Conservation (phyloP, 306 rosid species). For the Quercus wislizeni region DNA sequence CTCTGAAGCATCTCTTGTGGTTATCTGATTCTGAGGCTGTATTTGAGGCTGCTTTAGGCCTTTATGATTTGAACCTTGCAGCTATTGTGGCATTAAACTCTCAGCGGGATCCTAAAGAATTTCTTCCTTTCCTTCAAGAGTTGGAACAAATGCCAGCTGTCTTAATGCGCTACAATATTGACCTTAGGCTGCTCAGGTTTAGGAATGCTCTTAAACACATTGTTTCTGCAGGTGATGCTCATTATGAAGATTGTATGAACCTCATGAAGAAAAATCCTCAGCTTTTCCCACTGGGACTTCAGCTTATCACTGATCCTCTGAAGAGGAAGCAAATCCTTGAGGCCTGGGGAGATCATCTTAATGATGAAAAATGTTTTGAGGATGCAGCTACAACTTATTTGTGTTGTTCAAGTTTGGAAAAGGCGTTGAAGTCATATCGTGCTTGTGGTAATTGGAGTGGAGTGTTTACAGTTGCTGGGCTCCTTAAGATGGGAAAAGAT, state of each 20-base stretch:
- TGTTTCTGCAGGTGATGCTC: conserved; percentile 83
- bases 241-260: conserved; percentile 70
- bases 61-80: conserved; percentile 89
- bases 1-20: conserved; percentile 95
- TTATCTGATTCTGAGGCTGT: conserved; percentile 85
- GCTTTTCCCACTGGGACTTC: conserved; percentile 82
- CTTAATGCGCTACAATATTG: conserved; percentile 87
- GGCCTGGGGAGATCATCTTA: conserved; percentile 96
- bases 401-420: conserved; percentile 73
- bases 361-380: conserved; percentile 65
- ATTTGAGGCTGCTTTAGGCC: conserved; percentile 91
- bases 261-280: conserved; percentile 80
- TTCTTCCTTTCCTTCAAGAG: conserved; percentile 86
- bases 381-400: conserved; percentile 83
- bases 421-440: conserved; percentile 84
- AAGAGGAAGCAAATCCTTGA: conserved; percentile 72
- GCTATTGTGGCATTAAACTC: conserved; percentile 98
- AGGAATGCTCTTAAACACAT: conserved; percentile 90
- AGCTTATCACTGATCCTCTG: conserved; percentile 63
- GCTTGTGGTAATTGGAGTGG: conserved; percentile 82
- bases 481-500: conserved; percentile 71
- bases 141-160: conserved; percentile 65
- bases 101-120: conserved; percentile 94
- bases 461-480: conserved; percentile 79
- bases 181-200: conserved; percentile 75